Conservation (phyloP, 352 stramenopile species). For the Pythium diclinum region DNA sequence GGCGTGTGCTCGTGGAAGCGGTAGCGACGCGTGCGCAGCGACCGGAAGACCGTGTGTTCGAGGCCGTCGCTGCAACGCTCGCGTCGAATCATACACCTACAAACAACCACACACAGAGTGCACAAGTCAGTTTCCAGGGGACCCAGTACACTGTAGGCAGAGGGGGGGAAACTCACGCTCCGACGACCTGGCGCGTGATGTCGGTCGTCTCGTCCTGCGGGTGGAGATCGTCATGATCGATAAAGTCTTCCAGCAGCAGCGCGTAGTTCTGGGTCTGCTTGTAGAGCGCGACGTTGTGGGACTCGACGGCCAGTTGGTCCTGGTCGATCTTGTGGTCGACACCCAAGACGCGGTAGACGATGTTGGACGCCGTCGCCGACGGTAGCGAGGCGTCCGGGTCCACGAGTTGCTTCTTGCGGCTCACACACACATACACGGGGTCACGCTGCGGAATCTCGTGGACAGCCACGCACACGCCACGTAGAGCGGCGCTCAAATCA, state of each 20-base stretch:
- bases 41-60: conserved; percentile 2
- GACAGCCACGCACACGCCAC: conserved; percentile 26
- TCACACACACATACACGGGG: conserved; percentile 27
- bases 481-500: conserved; percentile 24
- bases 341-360: conserved; percentile 33
- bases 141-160: too few species aligned
- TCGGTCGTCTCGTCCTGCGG: conserved; percentile 25
- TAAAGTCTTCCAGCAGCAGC: conserved; percentile 37
- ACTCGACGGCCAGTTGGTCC: not conserved
- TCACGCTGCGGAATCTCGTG: conserved; percentile 15
- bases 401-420: conserved; percentile 19
- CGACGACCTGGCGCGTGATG: conserved; percentile 33
- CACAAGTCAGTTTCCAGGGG: not conserved
- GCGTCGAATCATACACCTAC: conserved; percentile 6
- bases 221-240: conserved; percentile 35
- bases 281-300: conserved; percentile 24
- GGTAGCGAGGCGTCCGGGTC: conserved; percentile 2
- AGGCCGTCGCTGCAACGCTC: not conserved
- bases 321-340: not conserved
- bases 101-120: too few species aligned
- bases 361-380: conserved; percentile 5
- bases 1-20: conserved; percentile 7
- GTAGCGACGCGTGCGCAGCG: conserved; percentile 17
- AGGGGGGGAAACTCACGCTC: conserved; percentile 30
- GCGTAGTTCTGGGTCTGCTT: conserved; percentile 28